Evolutionary conservation across 2,329 filamentous ascomycete genomes (phyloP), one percentile per base, ranked within the genome.

Genomic region (Trichocomaceae sp.): DNA sequence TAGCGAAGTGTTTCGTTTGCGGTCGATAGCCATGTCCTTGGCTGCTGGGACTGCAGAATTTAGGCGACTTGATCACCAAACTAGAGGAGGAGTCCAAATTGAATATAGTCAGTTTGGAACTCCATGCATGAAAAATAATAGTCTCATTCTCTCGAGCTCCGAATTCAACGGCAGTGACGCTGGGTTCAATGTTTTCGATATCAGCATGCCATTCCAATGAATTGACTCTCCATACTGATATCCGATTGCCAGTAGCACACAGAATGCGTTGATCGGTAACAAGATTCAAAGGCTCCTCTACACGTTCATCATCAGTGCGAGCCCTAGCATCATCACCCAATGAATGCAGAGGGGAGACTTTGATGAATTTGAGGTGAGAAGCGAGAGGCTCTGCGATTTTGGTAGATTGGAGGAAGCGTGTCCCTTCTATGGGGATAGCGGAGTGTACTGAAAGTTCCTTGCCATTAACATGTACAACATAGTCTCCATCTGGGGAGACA

Each of bases 91-190:
- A 65, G 6, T 66, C 63, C 17, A 75, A 52, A 23, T 63, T 66
- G 49, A 71, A 67, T 8, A 75, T 64, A 2, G 65, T 67, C 17
- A 71, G 44, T 57, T 72, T 72, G 1, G 68, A 69, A 50, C 71
- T 68, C 66, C 71, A 74, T 8, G 69, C 64, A 46, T 73, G 67
- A 42, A 74, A 71, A 5, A 70, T 62, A 42, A 75, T 63, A 3
- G 72, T 50, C 39, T 74, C 71, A 39, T 69, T 67, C 23, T 68
- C 63, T 22, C 66, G 61, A 1, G 64, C 62, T 1, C 71, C 70
- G 55, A 74, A 75, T 29, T 73, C 72, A 15, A 71, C 59, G 15
- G 69, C 57, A 9, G 56, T 64, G 49, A 72, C 57, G n/a, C 60
- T 60, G 0, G 66, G 61, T 31, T 75, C 72, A 22, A 73, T 60